These are phyloP conservation scores for Coemansia sp. DNA, from an alignment of 192 early-diverging fungal genomes.

Conservation along the genomic window DNA sequence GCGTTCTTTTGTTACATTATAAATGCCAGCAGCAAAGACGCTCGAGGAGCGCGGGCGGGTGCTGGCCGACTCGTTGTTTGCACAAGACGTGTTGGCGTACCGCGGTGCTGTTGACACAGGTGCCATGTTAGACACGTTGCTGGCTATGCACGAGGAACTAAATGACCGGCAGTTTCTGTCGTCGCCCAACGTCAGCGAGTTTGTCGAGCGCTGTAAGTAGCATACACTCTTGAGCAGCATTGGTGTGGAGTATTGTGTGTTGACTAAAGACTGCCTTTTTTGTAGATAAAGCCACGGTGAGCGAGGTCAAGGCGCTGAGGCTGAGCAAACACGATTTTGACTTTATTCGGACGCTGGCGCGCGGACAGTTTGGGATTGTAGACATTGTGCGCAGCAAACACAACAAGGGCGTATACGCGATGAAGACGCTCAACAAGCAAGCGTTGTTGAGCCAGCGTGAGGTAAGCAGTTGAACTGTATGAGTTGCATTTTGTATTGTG, in stretches of 20 bases:
- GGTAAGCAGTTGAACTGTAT: conserved; percentile 36
- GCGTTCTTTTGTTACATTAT: not conserved
- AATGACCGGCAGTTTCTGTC: conserved; percentile 33
- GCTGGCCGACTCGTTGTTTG: conserved; percentile 32
- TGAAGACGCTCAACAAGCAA: conserved; percentile 75
- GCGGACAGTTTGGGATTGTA: conserved; percentile 58
- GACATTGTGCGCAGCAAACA: conserved; percentile 75
- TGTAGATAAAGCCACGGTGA: conserved; percentile 35
- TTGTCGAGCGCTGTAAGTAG: conserved; percentile 44
- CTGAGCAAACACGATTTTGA: conserved; percentile 49
- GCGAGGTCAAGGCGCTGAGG: conserved; percentile 31
- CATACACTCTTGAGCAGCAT: not conserved
- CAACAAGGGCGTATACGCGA: conserved; percentile 72
- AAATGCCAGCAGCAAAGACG: conserved; percentile 21
- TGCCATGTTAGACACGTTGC: conserved; percentile 44
- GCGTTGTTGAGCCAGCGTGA: conserved; percentile 71
- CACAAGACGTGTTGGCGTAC: conserved; percentile 42
- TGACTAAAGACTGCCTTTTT: not conserved
- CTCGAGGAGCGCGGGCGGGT: conserved; percentile 39
- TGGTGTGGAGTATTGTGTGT: not conserved
- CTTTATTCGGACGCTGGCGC: conserved; percentile 46
- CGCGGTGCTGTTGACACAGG: conserved; percentile 47
- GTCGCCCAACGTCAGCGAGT: conserved; percentile 48
- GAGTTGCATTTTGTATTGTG: too few relatives aligned
- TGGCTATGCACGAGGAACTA: conserved; percentile 46